Percentiles rank a stretch among this genome's conserved stretches.
These are phyloP conservation scores for Keqinozyma sinolaborantium DNA, from an alignment of 1,139 yeast genomes.

Conservation along the genomic window DNA sequence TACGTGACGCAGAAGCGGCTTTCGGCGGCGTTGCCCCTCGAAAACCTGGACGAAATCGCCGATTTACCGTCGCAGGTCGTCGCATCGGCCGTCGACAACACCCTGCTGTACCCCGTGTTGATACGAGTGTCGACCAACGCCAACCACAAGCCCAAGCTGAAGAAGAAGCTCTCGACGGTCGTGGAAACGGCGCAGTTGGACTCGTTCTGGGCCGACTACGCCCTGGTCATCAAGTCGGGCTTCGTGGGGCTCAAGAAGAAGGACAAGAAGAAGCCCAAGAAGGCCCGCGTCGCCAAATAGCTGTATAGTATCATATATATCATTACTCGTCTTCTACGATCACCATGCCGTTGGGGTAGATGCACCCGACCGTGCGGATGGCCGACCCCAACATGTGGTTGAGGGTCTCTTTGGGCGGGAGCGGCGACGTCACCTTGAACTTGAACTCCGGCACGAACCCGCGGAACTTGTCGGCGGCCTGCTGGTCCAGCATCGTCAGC, in stretches of 20 bases:
- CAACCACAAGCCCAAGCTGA: conserved; percentile 21
- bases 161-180: conserved; percentile 59
- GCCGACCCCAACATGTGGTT: conserved; percentile 18
- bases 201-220: conserved; percentile 66
- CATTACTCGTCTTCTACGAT: conserved; percentile 26
- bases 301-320: neutral
- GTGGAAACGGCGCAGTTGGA: conserved; percentile 57
- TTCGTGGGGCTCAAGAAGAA: conserved; percentile 51
- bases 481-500: neutral
- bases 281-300: conserved; percentile 27
- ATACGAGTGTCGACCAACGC: conserved; percentile 52
- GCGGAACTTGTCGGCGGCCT: conserved; percentile 19
- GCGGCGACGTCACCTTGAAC: conserved; percentile 34
- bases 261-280: conserved; percentile 50
- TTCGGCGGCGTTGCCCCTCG: conserved; percentile 21
- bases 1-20: conserved; percentile 44
- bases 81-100: conserved; percentile 13
- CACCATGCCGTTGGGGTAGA: conserved; percentile 44
- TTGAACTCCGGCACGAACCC: conserved; percentile 23
- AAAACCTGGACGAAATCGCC: conserved; percentile 7
- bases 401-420: conserved; percentile 36
- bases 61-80: conserved; percentile 41
- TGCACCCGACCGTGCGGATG: conserved; percentile 27
- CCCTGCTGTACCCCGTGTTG: conserved; percentile 41
- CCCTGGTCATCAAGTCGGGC: conserved; percentile 58